Percentiles rank a stretch among this genome's conserved stretches.
These are phyloP conservation scores for Acaromyces ingoldii DNA, from an alignment of 1,284 basidiomycete species.

Conservation along the genomic window DNA sequence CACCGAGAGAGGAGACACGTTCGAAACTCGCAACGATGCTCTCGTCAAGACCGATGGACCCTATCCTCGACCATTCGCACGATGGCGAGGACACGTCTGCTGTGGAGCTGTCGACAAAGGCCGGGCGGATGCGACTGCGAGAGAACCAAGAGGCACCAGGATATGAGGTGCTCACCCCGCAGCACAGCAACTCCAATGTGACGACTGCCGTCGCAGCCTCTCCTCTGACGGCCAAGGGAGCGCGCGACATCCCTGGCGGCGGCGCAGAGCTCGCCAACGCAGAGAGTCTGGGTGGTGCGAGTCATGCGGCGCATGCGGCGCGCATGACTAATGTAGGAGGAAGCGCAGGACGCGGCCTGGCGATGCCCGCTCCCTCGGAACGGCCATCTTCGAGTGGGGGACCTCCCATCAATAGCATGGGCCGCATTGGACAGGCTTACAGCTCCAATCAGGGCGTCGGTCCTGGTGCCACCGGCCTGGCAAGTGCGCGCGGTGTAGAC, in stretches of 20 bases:
- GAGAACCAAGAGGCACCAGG: constrained; percentile 27
- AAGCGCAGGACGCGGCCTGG: not conserved
- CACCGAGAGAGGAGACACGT: too few species aligned
- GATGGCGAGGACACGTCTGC: constrained; percentile 11
- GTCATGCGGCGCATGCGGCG: constrained; percentile 5
- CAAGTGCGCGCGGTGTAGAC: constrained; percentile 31
- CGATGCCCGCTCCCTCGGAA: not conserved
- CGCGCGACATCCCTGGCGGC: constrained; percentile 2
- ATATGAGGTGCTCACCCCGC: constrained; percentile 17
- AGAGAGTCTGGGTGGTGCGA: constrained; percentile 7
- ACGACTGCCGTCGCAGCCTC: not conserved
- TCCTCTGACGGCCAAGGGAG: not conserved
- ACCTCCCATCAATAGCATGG: not conserved
- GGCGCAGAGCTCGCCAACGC: constrained; percentile 12
- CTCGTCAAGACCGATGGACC: constrained; percentile 33
- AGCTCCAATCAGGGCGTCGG: constrained; percentile 15
- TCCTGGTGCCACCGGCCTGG: constrained; percentile 34
- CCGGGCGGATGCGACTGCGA: constrained; percentile 25
- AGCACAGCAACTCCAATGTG: constrained; percentile 1
- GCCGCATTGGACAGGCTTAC: not conserved
- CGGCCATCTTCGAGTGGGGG: constrained; percentile 3
- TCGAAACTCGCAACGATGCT: too few species aligned
- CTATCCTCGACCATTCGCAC: constrained; percentile 21
- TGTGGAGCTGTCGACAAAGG: constrained; percentile 22
- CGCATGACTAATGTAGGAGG: constrained; percentile 5